These are phyloP conservation scores for Trichophyton mentagrophytes DNA, from an alignment of 2,329 filamentous ascomycete genomes.

Conservation along the genomic window DNA sequence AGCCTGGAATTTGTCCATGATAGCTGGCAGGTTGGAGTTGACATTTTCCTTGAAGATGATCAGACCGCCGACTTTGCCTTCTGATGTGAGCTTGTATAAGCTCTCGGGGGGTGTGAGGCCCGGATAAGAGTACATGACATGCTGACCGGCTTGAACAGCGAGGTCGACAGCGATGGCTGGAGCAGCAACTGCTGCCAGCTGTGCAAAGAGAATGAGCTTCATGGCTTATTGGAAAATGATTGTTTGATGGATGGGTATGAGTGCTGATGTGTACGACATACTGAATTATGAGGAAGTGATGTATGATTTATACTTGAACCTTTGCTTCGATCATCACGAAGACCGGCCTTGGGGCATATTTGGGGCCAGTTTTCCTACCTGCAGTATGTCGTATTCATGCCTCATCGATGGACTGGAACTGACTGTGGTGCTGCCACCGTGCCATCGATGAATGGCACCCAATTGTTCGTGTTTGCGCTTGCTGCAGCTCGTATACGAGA, in stretches of 20 bases:
- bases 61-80: conserved; percentile 23
- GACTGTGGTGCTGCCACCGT: neutral
- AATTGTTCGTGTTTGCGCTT: neutral
- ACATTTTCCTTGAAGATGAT: conserved; percentile 23
- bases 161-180: conserved; percentile 2
- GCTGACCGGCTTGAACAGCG: conserved; percentile 15
- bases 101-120: conserved; percentile 18
- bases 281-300: neutral
- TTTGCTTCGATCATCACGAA: neutral
- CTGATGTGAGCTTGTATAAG: conserved; percentile 17
- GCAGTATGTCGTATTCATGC: neutral
- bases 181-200: neutral
- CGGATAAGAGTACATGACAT: conserved; percentile 24
- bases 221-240: neutral
- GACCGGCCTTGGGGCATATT: neutral
- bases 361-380: neutral
- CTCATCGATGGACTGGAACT: neutral
- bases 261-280: neutral
- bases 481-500: neutral
- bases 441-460: conserved; percentile 1
- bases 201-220: neutral
- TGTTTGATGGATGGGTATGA: neutral
- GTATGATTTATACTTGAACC: neutral
- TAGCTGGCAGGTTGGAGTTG: conserved; percentile 15
- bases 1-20: conserved; percentile 17